Conservation (phyloP, 1,284 basidiomycete genomes). For the Jaminaea rosea region DNA sequence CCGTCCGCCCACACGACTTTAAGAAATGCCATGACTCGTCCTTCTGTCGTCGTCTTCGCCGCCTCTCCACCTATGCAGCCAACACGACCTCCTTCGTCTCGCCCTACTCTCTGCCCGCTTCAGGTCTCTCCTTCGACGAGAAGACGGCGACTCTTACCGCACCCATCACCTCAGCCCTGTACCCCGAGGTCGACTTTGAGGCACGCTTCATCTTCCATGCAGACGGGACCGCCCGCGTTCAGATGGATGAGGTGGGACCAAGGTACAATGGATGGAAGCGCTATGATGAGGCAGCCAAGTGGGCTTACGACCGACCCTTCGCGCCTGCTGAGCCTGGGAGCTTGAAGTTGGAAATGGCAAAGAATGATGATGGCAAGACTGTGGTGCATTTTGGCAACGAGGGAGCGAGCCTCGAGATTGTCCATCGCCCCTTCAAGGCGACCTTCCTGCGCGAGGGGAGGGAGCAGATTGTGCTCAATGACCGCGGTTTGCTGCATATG, state of each 20-base stretch:
- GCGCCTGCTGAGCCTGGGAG: too few relatives aligned
- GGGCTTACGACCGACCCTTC: constrained; percentile 39
- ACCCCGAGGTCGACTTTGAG: constrained; percentile 36
- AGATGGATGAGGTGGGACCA: constrained; percentile 33
- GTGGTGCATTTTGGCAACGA: constrained; percentile 4
- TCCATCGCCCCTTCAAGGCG: constrained; percentile 32
- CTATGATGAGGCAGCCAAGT: constrained; percentile 36
- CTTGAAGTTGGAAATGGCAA: constrained; percentile 23
- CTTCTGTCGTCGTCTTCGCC: constrained; percentile 41
- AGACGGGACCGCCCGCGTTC: constrained; percentile 39
- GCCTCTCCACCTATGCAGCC: constrained; percentile 28
- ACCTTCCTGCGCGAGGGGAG: constrained; percentile 58
- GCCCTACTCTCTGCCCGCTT: constrained; percentile 25
- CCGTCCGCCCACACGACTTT: constrained; percentile 29
- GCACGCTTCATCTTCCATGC: constrained; percentile 29
- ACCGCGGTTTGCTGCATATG: constrained; percentile 84
- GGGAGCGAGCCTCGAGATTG: constrained; percentile 13
- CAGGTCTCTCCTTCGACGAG: constrained; percentile 11
- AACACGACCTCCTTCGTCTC: constrained; percentile 20
- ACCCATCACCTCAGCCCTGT: constrained; percentile 29
- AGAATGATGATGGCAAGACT: constrained; percentile 6
- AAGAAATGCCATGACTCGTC: constrained; percentile 44
- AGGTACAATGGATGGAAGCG: constrained; percentile 32
- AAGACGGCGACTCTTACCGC: constrained; percentile 15
- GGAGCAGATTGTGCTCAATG: constrained; percentile 81